These are phyloP conservation scores for Taiozyma sp. DNA, from an alignment of 1,139 yeast genomes.

Conservation along the genomic window DNA sequence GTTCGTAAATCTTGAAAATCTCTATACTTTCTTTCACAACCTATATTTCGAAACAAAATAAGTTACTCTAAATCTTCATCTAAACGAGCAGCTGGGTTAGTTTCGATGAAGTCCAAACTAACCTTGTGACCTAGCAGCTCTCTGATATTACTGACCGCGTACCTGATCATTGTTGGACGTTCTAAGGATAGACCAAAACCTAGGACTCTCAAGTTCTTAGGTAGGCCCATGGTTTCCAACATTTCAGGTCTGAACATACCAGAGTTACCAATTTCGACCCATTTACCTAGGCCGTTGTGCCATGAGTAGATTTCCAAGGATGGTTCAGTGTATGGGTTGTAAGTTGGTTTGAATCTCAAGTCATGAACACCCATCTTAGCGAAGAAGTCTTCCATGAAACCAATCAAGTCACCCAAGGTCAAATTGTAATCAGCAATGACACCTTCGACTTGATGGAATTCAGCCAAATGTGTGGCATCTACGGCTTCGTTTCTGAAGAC, in stretches of 20 bases:
- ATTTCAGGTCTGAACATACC: slow-evolving; percentile 99
- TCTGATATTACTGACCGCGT: slow-evolving; percentile 92
- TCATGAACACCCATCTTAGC: slow-evolving; percentile 95
- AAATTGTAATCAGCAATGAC: slow-evolving; percentile 95
- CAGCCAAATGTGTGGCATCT: slow-evolving; percentile 99
- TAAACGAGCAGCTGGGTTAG: slow-evolving; percentile 95
- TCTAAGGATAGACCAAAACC: slow-evolving; percentile 98
- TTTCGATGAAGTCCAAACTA: slow-evolving; percentile 86
- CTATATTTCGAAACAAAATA: not conserved
- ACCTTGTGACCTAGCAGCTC: slow-evolving; percentile 94
- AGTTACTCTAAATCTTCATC: slow-evolving; percentile 47
- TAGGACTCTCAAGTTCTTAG: slow-evolving; percentile 85
- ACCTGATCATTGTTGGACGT: slow-evolving; percentile 99
- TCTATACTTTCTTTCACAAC: not conserved
- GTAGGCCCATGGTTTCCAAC: slow-evolving; percentile 98
- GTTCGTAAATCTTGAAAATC: too few species aligned
- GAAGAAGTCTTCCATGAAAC: slow-evolving; percentile 97
- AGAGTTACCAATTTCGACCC: slow-evolving; percentile 99
- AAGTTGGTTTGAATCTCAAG: slow-evolving; percentile 96
- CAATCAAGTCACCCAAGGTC: slow-evolving; percentile 93
- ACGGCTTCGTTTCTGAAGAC: slow-evolving; percentile 99
- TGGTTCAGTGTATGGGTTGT: slow-evolving; percentile 99
- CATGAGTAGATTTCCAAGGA: slow-evolving; percentile 96
- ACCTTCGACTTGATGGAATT: slow-evolving; percentile 99
- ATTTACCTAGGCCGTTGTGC: slow-evolving; percentile 89